Evolutionary conservation across 2,329 filamentous ascomycete species (phyloP).

Genomic region (Dothideomycetes sp.): DNA sequence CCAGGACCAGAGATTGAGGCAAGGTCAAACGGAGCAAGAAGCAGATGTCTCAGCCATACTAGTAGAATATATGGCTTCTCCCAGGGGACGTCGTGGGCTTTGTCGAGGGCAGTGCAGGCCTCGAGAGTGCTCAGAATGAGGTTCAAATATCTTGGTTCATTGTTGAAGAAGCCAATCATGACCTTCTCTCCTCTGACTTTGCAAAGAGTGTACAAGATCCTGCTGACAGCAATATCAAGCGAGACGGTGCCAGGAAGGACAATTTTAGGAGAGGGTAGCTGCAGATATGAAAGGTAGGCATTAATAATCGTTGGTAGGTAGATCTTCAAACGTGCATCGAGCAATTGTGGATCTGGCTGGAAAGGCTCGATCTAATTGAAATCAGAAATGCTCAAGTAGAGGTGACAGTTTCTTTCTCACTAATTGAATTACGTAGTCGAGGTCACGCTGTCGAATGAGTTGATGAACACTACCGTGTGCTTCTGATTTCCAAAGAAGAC

Average conservation of each 20-base stretch:
- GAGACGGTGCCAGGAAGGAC: slow-evolving; percentile 9
- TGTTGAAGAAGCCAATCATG: slow-evolving; percentile 79
- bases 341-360: slow-evolving; percentile 86
- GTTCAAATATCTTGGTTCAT: slow-evolving; percentile 78
- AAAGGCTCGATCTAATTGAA: slow-evolving; percentile 63
- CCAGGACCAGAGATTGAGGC: slow-evolving; percentile 59
- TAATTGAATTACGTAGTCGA: slow-evolving; percentile 27
- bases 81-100: slow-evolving; percentile 41
- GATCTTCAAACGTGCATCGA: slow-evolving; percentile 70
- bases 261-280: slow-evolving; percentile 16
- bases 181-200: slow-evolving; percentile 93
- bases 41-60: slow-evolving; percentile 56
- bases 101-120: slow-evolving; percentile 29
- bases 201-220: slow-evolving; percentile 78
- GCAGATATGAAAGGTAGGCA: slow-evolving; percentile 61
- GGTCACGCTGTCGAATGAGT: slow-evolving; percentile 26
- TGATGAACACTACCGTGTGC: slow-evolving; percentile 21
- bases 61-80: slow-evolving; percentile 80
- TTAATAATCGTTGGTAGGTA: slow-evolving; percentile 66
- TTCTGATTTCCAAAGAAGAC: slow-evolving; percentile 25
- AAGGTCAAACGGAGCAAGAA: slow-evolving; percentile 74
- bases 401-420: slow-evolving; percentile 13
- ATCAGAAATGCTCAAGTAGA: slow-evolving; percentile 1
- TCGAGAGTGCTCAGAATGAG: slow-evolving; percentile 67
- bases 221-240: slow-evolving; percentile 61